Evolutionary conservation across 179 eudicot species (phyloP).

Genomic region (Dionaea muscipula): DNA sequence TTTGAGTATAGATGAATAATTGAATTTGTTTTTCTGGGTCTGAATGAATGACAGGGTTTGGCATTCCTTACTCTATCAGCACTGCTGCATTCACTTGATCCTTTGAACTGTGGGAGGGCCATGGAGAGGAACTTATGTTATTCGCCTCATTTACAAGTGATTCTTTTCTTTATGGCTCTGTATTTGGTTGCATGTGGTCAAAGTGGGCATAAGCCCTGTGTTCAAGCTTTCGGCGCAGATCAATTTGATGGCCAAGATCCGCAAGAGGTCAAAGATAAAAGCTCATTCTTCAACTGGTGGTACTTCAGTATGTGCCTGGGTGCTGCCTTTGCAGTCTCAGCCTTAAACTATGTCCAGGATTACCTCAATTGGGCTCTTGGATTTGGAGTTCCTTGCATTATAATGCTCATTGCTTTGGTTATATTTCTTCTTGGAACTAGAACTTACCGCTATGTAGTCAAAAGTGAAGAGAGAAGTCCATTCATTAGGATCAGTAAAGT

Average conservation of each 20-base stretch:
- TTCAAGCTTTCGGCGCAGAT: conserved; percentile 91
- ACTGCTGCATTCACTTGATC: conserved; percentile 23
- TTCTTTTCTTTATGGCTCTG: conserved; percentile 49
- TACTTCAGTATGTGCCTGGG: conserved; percentile 40
- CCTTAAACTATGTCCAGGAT: conserved; percentile 63
- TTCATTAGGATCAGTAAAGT: conserved; percentile 57
- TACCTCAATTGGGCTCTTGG: conserved; percentile 79
- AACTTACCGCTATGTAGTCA: conserved; percentile 45
- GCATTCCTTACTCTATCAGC: conserved; percentile 55
- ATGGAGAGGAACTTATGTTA: conserved; percentile 9
- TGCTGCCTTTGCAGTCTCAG: conserved; percentile 22
- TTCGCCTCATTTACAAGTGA: conserved; percentile 27
- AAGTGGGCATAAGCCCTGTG: conserved; percentile 81
- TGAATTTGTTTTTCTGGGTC: neutral
- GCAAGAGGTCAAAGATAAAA: conserved; percentile 57
- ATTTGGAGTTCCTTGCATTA: conserved; percentile 79
- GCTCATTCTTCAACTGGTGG: conserved; percentile 98
- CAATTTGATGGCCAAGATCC: conserved; percentile 67
- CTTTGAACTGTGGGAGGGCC: conserved; percentile 15
- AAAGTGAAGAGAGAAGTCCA: conserved; percentile 37
- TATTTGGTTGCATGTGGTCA: conserved; percentile 80
- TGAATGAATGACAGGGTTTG: conserved; percentile 35
- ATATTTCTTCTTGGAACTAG: conserved; percentile 49
- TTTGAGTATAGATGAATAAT: too few relatives aligned
- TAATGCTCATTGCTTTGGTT: conserved; percentile 49